These are phyloP conservation scores for Garcia nutans DNA, from an alignment of 345 rosid species.

Conservation along the genomic window DNA sequence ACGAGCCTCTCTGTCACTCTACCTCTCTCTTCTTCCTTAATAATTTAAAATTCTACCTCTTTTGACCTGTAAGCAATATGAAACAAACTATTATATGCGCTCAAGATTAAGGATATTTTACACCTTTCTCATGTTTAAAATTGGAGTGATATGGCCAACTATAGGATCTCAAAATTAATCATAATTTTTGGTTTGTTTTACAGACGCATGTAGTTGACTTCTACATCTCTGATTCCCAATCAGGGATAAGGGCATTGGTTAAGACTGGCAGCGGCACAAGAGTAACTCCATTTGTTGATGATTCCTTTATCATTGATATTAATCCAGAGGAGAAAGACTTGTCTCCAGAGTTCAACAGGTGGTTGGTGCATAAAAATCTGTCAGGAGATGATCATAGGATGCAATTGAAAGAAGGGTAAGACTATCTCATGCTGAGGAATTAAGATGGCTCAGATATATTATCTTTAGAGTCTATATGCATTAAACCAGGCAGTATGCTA, in stretches of 20 bases:
- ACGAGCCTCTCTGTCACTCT: too few relatives aligned
- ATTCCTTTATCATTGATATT: constrained; percentile 58
- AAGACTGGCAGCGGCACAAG: constrained; percentile 75
- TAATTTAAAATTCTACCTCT: neutral
- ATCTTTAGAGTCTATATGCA: too few relatives aligned
- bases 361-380: constrained; percentile 72
- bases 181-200: constrained; percentile 10
- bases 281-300: constrained; percentile 81
- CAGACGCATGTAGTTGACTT: constrained; percentile 92
- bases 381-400: constrained; percentile 66
- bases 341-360: constrained; percentile 72
- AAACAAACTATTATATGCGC: neutral
- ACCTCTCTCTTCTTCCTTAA: neutral
- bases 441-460: neutral
- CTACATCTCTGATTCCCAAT: constrained; percentile 94
- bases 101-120: neutral
- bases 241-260: constrained; percentile 90
- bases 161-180: neutral
- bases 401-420: constrained; percentile 85
- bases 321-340: constrained; percentile 59
- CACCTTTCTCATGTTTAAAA: neutral
- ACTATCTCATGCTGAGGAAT: constrained; percentile 2
- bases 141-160: neutral
- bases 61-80: neutral
- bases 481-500: neutral